Evolutionary conservation across 805 yeast species (phyloP), one percentile per base, ranked within the genome.

Genomic region (Candida berthetii): DNA sequence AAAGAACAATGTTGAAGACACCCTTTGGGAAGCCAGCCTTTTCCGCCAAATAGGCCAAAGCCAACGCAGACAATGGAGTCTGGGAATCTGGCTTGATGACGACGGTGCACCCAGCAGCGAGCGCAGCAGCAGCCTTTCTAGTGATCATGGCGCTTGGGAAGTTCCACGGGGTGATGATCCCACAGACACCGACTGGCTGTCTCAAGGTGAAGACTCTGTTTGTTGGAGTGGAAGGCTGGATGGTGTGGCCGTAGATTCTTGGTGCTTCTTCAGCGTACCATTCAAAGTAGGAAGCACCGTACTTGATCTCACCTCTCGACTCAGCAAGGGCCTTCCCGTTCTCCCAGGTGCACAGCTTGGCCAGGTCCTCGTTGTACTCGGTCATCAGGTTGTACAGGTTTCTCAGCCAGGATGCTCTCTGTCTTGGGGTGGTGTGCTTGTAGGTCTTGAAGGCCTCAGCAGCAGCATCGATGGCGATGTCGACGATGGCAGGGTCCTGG

Each of bases 261-360:
- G 76, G 73, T 13, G 82, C 80, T 51, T 76, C 82, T 55, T 76
- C 82, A 27, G 95, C 71, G 57, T 80, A 90, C 96, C 97, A 90
- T 56, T 87, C 89, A 59, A 86, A 84, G 61, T 84, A 89, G 7
- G 85, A 75, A 3, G 84, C 83, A 24, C 77, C 80, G 48, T 78
- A 78, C 49, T 68, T 74, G 44, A 76, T 57, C 52, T 78, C 83
- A 40, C 81, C 81, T 10, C 54, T 53, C 8, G 81, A 72, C 49
- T 78, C 83, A 33, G 71, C 55, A 36, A 74, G 56, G 13, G 79
- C 65, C 54, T 78, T 78, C 46, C 84, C 83, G 52, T 78, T 78
- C 58, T 78, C 84, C 76, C 75, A 74, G 22, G 80, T 65, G 35
- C 76, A 54, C 41, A 78, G 64, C 39, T 71, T 70, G 14, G 78